Evolutionary conservation across 768 basidiomycete species (phyloP), one percentile per base, ranked within the genome.

Genomic region (Termitomyces sp.): DNA sequence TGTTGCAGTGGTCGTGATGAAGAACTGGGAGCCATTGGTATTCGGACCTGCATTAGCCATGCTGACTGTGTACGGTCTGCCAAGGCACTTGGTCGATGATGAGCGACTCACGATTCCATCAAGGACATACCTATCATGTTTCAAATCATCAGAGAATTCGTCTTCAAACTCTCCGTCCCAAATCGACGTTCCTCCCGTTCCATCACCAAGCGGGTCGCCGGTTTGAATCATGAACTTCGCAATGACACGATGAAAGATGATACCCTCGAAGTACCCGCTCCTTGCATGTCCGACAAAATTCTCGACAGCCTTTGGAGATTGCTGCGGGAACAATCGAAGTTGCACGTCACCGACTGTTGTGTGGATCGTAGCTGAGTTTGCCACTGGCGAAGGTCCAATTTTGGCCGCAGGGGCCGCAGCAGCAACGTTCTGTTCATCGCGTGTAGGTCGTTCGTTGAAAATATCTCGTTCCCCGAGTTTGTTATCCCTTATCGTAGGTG

Each of bases 191-290:
- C 94, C 94, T 16, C 94, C 94, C 0, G 94, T 95, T 6, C 94
- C 94, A 72, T 97, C 92, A 22, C 92, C 94, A n/a, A 94, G 75
- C 3, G 94, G 94, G 66, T 96, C 94, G 33, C 94, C 94, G 4
- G 94, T 96, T 77, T 97, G 94, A 56, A 97, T 90, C 94, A 96
- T 96, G 68, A 99, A 99, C 74, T 99, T 98, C 60, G 92, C 83
- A 69, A 99, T 99, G 62, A 98, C 92, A 58, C 97, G 90, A 70
- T 99, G 97, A 79, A 98, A 98, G 66, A 98, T 84, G 58, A 97
- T 78, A 13, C 88, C 87, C 69, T 99, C 96, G 66, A 89, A 98
- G 75, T 89, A 98, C 2, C 92, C 86, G 63, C 87, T 91, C 64
- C 90, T 80, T 16, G 92, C 84, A 65, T 95, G 92, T 1, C 92